A percentile compares a stretch with the other conserved stretches of the same genome.
Evolutionary conservation across 2,329 filamentous ascomycete genomes (phyloP).

Genomic region (Zymoseptoria tritici): DNA sequence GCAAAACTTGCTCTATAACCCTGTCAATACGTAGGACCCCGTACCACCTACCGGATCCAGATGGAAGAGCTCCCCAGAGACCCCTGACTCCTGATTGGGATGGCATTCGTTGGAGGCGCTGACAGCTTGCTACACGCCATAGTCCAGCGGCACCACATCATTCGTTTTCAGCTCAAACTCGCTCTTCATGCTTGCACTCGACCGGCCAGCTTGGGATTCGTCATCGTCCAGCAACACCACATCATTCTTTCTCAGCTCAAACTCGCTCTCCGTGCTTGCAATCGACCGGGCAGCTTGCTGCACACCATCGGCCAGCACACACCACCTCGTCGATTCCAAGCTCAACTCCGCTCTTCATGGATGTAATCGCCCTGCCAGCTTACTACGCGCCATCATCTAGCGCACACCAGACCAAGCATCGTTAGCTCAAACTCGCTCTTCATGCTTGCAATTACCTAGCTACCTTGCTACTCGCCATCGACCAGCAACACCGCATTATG

Average conservation of each 20-base stretch:
- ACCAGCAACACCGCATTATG: background rate
- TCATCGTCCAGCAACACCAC: background rate
- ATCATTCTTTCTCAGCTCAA: background rate
- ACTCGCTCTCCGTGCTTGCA: background rate
- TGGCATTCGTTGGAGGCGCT: background rate
- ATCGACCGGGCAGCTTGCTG: background rate
- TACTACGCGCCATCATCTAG: background rate
- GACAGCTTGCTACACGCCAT: background rate
- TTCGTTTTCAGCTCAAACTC: background rate
- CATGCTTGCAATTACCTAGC: background rate
- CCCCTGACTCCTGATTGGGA: background rate
- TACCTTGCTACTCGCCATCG: background rate
- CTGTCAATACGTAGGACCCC: background rate
- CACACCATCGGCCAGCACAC: no score
- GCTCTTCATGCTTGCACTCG: background rate
- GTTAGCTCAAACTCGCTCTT: background rate
- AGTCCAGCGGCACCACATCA: background rate
- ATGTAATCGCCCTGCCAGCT: background rate
- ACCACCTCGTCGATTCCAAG: no score
- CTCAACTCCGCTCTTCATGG: no score
- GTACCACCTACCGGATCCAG: background rate
- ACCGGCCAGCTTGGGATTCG: background rate
- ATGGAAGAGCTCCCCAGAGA: background rate
- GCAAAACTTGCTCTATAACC: background rate
- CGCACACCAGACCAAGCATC: background rate